A percentile compares a stretch with the other conserved stretches of the same genome.
These are phyloP conservation scores for Trichoderma breve DNA, from an alignment of 2,329 filamentous ascomycete species.

Conservation along the genomic window DNA sequence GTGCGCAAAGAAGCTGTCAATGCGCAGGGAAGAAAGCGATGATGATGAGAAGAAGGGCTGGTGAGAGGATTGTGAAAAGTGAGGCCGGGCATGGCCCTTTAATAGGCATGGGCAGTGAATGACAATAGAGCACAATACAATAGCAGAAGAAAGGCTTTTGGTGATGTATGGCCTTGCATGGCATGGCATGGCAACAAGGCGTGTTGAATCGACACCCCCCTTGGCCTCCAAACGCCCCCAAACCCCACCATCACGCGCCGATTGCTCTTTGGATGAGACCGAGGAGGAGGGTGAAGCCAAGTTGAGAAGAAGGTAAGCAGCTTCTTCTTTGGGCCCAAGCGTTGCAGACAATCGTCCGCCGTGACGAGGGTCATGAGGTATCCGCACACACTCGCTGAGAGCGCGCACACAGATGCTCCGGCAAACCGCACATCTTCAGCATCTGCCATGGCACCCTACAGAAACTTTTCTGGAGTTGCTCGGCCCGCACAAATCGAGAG, in stretches of 20 bases:
- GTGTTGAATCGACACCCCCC: conserved; percentile 18
- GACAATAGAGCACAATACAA: neutral
- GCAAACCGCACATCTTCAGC: conserved; percentile 4
- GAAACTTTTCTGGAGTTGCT: conserved; percentile 14
- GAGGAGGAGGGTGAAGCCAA: conserved; percentile 20
- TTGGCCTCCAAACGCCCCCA: neutral
- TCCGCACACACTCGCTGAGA: conserved; percentile 1
- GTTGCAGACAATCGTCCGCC: conserved; percentile 13
- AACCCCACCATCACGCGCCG: conserved; percentile 22
- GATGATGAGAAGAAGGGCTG: conserved; percentile 13
- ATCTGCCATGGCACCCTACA: neutral
- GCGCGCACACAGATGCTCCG: conserved; percentile 15
- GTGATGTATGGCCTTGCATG: neutral
- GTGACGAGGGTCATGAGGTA: conserved; percentile 21
- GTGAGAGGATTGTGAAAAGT: conserved; percentile 13
- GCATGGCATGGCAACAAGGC: neutral
- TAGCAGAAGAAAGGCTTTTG: neutral
- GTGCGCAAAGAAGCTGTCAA: neutral
- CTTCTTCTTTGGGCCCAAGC: conserved; percentile 21
- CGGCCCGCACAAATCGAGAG: conserved; percentile 7
- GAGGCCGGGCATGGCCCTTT: conserved; percentile 17
- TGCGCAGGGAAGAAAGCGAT: neutral
- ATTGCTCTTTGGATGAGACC: conserved; percentile 21
- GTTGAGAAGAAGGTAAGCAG: conserved; percentile 8
- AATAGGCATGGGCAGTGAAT: conserved; percentile 21